phyloP scores from a whole-genome alignment of 2,329 filamentous ascomycete genomes.

The Pestalotiopsis sp. region DNA sequence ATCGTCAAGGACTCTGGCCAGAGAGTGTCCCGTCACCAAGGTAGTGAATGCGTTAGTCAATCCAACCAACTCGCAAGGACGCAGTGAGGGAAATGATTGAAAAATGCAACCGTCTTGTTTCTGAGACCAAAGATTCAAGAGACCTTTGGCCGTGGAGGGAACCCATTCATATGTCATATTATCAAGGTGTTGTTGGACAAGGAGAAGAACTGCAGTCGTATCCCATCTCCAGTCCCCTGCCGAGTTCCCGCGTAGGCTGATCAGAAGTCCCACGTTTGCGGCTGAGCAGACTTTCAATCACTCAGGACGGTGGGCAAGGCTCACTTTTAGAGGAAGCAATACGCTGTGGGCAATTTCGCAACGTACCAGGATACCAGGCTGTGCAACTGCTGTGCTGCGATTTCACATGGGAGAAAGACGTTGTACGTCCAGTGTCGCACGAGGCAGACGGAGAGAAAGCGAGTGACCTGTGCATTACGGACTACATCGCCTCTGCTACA shows the following conservation, averaged over 20 bases:
- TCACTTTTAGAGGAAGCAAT: background rate
- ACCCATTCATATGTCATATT: background rate
- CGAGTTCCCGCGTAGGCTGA: slow-evolving; percentile 9
- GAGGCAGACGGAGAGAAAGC: background rate
- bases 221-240: background rate
- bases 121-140: background rate
- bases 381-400: background rate
- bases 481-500: background rate
- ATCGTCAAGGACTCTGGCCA: background rate
- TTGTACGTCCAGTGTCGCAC: background rate
- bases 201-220: background rate
- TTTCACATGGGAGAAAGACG: slow-evolving; percentile 1
- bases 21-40: background rate
- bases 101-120: background rate
- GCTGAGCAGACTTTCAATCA: slow-evolving; percentile 10
- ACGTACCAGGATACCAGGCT: slow-evolving; percentile 5
- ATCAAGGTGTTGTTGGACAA: background rate
- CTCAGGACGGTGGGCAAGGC: slow-evolving; percentile 3
- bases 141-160: background rate
- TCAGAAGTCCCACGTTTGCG: slow-evolving; percentile 3
- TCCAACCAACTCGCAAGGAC: background rate
- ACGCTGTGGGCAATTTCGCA: background rate
- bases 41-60: background rate
- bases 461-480: background rate
- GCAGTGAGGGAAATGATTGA: background rate